A percentile compares a stretch with the other conserved stretches of the same genome.
Evolutionary conservation across 2,329 filamentous ascomycete genomes (phyloP).

Genomic region (Gaeumannomyces sp.): DNA sequence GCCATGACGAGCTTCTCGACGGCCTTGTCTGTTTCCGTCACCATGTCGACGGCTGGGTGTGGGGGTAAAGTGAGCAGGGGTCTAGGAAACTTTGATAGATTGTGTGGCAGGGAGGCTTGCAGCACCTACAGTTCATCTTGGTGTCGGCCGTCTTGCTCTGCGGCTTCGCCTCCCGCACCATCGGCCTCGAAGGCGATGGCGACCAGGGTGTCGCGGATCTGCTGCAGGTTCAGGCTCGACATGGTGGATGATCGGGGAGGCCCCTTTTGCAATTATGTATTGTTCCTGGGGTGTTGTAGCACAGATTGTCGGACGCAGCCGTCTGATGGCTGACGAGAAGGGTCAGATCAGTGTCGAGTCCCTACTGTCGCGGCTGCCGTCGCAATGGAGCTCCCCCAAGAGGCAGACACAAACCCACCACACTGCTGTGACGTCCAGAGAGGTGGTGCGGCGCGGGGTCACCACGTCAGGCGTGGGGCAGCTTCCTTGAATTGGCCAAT

Average conservation of each 20-base stretch:
- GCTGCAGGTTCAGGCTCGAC: slow-evolving; percentile 52
- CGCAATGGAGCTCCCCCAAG: no score
- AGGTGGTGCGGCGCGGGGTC: no score
- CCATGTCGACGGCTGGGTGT: slow-evolving; percentile 55
- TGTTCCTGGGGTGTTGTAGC: not conserved
- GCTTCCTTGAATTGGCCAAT: no score
- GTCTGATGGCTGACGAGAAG: not conserved
- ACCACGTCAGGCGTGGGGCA: not conserved
- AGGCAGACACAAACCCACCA: no score
- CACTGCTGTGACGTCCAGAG: no score
- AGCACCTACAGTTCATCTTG: slow-evolving; percentile 66
- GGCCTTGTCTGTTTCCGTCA: slow-evolving; percentile 61
- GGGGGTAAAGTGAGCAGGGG: not conserved
- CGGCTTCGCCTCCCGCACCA: slow-evolving; percentile 57
- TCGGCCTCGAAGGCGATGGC: slow-evolving; percentile 58
- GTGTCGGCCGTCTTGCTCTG: slow-evolving; percentile 50
- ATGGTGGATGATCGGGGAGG: slow-evolving; percentile 28
- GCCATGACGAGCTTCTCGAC: slow-evolving; percentile 57
- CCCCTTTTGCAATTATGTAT: not conserved
- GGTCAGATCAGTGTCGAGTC: not conserved
- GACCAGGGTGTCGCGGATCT: slow-evolving; percentile 56
- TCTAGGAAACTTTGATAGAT: slow-evolving; percentile 13
- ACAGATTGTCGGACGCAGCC: not conserved
- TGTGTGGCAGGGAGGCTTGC: no score
- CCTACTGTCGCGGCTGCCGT: no score